Conservation (phyloP, 306 rosid species). For the Lagenaria siceraria region DNA sequence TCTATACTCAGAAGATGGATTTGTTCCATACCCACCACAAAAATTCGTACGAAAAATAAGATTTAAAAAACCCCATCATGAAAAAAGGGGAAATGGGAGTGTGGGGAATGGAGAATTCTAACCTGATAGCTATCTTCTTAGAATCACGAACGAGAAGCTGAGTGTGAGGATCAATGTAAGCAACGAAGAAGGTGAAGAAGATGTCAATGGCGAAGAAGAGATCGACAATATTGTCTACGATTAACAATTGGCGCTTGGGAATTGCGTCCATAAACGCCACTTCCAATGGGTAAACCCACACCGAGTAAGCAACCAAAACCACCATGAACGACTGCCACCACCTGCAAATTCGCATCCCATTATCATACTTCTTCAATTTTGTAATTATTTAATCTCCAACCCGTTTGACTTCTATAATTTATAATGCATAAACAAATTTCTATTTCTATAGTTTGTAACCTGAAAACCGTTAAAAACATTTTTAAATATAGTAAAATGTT, state of each 20-base stretch:
- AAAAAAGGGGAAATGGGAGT: background rate
- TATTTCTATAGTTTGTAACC: no score
- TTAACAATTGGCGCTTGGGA: constrained; percentile 18
- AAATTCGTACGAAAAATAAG: background rate
- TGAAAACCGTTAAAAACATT: no score
- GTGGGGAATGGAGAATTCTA: background rate
- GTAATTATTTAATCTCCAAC: no score
- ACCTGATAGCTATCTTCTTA: constrained; percentile 58
- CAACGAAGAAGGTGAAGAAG: constrained; percentile 63
- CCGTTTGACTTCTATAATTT: no score
- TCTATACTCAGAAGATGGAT: background rate
- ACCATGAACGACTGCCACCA: constrained; percentile 78
- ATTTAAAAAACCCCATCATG: background rate
- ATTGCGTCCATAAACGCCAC: constrained; percentile 45
- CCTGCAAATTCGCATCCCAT: constrained; percentile 27
- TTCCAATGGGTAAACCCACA: constrained; percentile 79
- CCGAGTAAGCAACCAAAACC: constrained; percentile 62
- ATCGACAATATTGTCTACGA: constrained; percentile 52
- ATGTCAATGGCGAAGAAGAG: constrained; percentile 63
- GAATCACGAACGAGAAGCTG: constrained; percentile 61
- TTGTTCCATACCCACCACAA: background rate
- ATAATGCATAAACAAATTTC: no score
- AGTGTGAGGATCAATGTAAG: constrained; percentile 48
- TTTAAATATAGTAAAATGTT: no score
- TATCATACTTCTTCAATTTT: background rate